Evolutionary conservation across 1,284 basidiomycete species (phyloP).

Genomic region (Rhodotorula sp.): DNA sequence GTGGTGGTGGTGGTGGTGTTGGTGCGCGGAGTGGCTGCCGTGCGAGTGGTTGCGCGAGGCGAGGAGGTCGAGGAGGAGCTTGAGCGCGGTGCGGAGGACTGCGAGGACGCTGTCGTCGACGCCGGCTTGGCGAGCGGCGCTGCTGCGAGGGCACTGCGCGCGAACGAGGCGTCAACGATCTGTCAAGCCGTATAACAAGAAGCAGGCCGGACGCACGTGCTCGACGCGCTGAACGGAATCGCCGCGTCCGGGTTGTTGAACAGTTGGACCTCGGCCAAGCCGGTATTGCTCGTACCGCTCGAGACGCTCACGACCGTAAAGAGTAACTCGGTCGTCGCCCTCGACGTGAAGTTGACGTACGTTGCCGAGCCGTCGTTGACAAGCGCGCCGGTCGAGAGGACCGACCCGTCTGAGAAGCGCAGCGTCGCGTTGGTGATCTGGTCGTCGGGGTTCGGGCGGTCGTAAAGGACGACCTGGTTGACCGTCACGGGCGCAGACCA

Average conservation of each 20-base stretch:
- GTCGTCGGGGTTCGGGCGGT: constrained; percentile 36
- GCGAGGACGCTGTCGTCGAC: neutral
- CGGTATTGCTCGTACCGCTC: constrained; percentile 14
- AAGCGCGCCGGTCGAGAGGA: constrained; percentile 15
- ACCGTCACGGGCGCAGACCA: constrained; percentile 16
- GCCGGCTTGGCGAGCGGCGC: neutral
- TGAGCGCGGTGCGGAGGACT: too few relatives aligned
- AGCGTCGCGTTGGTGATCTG: constrained; percentile 15
- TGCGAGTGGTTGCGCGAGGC: too few relatives aligned
- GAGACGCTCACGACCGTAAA: constrained; percentile 13
- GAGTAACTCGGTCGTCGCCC: neutral
- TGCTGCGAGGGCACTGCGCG: neutral
- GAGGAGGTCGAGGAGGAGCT: neutral
- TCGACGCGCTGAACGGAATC: neutral
- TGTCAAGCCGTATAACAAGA: neutral
- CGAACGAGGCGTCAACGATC: neutral
- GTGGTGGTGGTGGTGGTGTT: too few relatives aligned
- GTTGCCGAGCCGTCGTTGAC: constrained; percentile 25
- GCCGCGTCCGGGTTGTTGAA: neutral
- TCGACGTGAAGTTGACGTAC: constrained; percentile 1
- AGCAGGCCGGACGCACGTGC: neutral
- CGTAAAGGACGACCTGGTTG: constrained; percentile 22
- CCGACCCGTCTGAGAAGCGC: constrained; percentile 29
- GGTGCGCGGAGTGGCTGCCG: too few relatives aligned
- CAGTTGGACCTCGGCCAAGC: constrained; percentile 20